Base-by-base conservation (phyloP, 345 rosid species). In the Moricandia arvensis region DNA sequence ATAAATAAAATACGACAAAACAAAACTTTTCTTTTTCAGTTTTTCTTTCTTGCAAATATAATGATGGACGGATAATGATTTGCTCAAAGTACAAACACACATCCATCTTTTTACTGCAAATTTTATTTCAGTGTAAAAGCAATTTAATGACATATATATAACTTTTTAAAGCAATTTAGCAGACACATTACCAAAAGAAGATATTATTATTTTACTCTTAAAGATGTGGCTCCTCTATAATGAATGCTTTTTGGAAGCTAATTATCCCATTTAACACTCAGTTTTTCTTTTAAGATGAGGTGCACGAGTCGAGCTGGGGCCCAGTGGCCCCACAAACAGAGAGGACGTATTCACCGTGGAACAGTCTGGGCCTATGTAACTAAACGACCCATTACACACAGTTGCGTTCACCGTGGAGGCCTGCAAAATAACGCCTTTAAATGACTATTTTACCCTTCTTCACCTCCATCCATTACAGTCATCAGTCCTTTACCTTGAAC, bases 271-370 rank as follows among this genome's bases (percentile, higher is more conserved):
- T 67, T 67, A 15, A 47, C 1, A 51, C 24, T 49, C 15, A 1
- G 53, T 27, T 12, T 27, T 29, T n/a, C 12, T 53, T 24, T 27
- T 6, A 4, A 63, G 51, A 18, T 37, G 51, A 41, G 49, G 49
- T 37, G 30, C 16, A 63, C 7, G 54, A 24, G 27, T 35, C 49
- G 30, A 35, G 30, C 15, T 47, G n/a, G 38, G 58, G 71, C 45
- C 60, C 70, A 66, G 37, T 67, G 73, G 73, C 21, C 74, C 65
- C 24, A 5, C n/a, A 47, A 1, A 21, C 2, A 18, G 18, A 16
- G 37, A 37, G 64, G 54, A 43, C 15, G 49, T 45, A 37, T 16
- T 17, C 30, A 17, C 51, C 2, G 67, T 60, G 5, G 6, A 38
- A 15, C 26, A 15, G 7, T 30, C 15, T 54, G 33, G 9, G 41